Evolutionary conservation across 768 basidiomycete genomes (phyloP), one percentile per base, ranked within the genome.

Genomic region (Neoboletus brunneissimus): DNA sequence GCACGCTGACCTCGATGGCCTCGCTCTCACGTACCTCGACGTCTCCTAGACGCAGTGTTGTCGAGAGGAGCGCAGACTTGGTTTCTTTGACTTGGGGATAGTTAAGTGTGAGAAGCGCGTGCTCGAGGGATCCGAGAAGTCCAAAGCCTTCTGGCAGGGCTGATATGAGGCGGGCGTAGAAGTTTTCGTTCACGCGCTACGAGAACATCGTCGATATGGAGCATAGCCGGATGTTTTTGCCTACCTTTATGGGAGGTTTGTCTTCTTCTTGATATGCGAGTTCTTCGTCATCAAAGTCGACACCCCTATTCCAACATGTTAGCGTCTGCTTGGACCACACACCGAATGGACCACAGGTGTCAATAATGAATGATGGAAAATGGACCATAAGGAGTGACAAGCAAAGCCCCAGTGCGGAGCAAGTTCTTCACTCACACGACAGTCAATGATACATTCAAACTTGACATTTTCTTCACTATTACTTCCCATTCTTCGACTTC

Each of bases 271-370:
- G 68, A 65, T 81, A 89, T 1, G 72, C 81, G 13, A 81, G 71
- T 20, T 84, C 81, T 37, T 86, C 84, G 63, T 93, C 90, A 49
- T 85, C 91, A 72, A 96, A 95, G 70, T 94, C 91, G 42, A 94
- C 79, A 6, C 94, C 93, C n/a, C 93, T 95, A 61, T 34, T 22
- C 5, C 32, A 34, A 37, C 38, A 13, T n/a, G 25, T 60, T 22
- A 63, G 54, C 23, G 47, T 41, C 55, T 60, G 32, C 55, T 32
- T 31, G 29, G 29, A 48, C 6, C 32, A 31, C 38, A 31, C 35
- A 5, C 22, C 18, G 13, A 57, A 42, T 18, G 11, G 27, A 20
- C 25, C 27, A 27, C 5, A 16, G 4, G 25, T 13, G 18, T 51
- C n/a, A 4, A 8, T 16, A 6, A 8, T 23, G 22, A 32, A 46